Evolutionary conservation across 2,329 filamentous ascomycete genomes (phyloP).

Genomic region (Pseudogymnoascus sp.): DNA sequence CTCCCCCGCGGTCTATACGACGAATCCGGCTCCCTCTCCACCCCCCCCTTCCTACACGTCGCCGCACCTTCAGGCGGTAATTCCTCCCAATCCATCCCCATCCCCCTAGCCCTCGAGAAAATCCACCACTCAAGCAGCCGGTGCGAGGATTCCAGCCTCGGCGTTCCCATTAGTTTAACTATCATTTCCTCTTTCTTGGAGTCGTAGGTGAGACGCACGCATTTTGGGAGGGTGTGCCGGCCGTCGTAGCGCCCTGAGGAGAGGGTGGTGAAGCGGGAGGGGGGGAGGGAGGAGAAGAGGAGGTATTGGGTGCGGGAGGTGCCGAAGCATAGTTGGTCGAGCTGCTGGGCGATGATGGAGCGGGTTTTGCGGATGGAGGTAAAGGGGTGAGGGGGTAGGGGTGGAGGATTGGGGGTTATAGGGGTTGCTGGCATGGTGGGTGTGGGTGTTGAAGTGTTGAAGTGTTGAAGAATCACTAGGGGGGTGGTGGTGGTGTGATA

Average conservation of each 20-base stretch:
- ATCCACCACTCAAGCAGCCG: background rate
- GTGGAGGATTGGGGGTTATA: too few relatives aligned
- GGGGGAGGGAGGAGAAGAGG: background rate
- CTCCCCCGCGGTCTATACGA: background rate
- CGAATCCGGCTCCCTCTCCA: background rate
- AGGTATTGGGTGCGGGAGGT: background rate
- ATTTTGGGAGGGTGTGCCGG: background rate
- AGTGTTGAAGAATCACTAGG: too few relatives aligned
- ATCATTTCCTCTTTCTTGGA: background rate
- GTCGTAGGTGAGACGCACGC: background rate
- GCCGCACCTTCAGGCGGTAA: background rate
- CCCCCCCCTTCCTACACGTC: background rate
- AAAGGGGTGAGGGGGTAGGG: too few relatives aligned
- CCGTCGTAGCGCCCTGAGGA: background rate
- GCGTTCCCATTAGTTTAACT: background rate
- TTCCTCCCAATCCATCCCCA: background rate
- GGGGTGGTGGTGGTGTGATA: too few relatives aligned
- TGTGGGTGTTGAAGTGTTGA: too few relatives aligned
- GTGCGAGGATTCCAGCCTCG: background rate
- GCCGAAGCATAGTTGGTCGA: background rate
- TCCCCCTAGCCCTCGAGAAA: background rate
- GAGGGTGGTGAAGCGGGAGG: background rate
- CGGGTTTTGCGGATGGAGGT: too few relatives aligned
- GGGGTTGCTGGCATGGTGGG: too few relatives aligned
- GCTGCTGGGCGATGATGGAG: background rate